Evolutionary conservation across 148 eudicot species (phyloP), one percentile per base, ranked within the genome.

Genomic region (Amaranthus palmeri): DNA sequence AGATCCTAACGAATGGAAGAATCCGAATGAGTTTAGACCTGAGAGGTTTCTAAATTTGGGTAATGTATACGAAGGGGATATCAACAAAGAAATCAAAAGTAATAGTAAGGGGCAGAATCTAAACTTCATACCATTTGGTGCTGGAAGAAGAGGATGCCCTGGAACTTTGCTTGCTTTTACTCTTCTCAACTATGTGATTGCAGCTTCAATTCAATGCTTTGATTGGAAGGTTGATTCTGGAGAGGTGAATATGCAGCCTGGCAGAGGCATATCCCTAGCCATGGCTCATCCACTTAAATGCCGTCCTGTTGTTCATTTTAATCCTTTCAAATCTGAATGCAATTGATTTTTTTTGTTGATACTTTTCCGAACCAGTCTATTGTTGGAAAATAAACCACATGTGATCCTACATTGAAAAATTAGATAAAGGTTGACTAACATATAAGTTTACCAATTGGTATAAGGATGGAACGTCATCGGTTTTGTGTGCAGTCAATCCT

Each of bases 1-100:
- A 57, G 83, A 83, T 63, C 83, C 85, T 0, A 51, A 76, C 3
- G 42, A 15, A 10, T 84, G 82, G 86, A 74, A 76, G 10, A 40
- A 70, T 51, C 80, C 86, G 0, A n/a, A 68, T 5, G 81, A 74
- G 53, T 83, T 83, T 71, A 25, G 10, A 2, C 84, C 86, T 5
- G 84, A 81, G 56, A 81, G 84, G 66, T 78, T 80, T 14, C 18
- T 83, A 12, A 56, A 2, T 15, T 14, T 50, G 4, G 2, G 36
- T 25, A 2, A 2, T 25, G 36, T 25, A 25, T 25, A 25, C 36
- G 36, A 25, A 25, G 36, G 36, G 36, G 36, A 25, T 25, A 25
- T 25, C 36, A 25, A 25, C 36, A 25, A 25, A 25, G 36, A 25
- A 25, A 25, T 25, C 36, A 53, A 54, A 54, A 52, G 14, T 42